A percentile compares a stretch with the other conserved stretches of the same genome.
Evolutionary conservation across 2,329 filamentous ascomycete genomes (phyloP).

Genomic region (Corynespora cassiicola): DNA sequence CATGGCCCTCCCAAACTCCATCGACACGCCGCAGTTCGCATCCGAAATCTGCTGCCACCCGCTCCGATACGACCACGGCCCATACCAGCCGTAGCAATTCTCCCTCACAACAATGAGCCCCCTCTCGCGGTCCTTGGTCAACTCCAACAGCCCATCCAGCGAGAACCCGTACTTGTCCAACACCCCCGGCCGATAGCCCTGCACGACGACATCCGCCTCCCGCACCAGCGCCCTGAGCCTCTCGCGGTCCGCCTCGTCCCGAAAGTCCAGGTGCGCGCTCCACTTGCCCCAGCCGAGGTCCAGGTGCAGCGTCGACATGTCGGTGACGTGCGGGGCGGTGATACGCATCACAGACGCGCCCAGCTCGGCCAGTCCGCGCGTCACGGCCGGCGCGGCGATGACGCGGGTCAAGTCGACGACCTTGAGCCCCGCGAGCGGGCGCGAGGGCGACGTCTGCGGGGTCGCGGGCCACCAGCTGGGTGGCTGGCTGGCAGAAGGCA

Average conservation of each 20-base stretch:
- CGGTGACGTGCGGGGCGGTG: slow-evolving; percentile 48
- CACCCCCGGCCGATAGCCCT: slow-evolving; percentile 58
- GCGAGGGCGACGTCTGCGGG: slow-evolving; percentile 34
- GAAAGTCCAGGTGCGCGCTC: slow-evolving; percentile 54
- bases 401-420: slow-evolving; percentile 59
- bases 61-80: slow-evolving; percentile 53
- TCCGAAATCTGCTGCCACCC: slow-evolving; percentile 64
- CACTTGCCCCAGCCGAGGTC: slow-evolving; percentile 61
- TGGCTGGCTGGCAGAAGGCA: slow-evolving; percentile 33
- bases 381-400: slow-evolving; percentile 57
- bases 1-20: slow-evolving; percentile 56
- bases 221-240: slow-evolving; percentile 50
- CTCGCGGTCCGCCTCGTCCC: slow-evolving; percentile 44
- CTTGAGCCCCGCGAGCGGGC: slow-evolving; percentile 56
- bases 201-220: slow-evolving; percentile 59
- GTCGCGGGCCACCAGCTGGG: slow-evolving; percentile 52
- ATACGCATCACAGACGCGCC: slow-evolving; percentile 58
- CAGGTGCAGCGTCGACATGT: slow-evolving; percentile 49
- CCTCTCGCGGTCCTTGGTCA: slow-evolving; percentile 48
- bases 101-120: slow-evolving; percentile 58
- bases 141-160: slow-evolving; percentile 47
- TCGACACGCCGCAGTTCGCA: slow-evolving; percentile 53
- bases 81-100: slow-evolving; percentile 62
- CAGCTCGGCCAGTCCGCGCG: slow-evolving; percentile 51
- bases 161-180: slow-evolving; percentile 57